phyloP scores from a whole-genome alignment of 768 basidiomycete genomes.

The Termitomyces titanicus region DNA sequence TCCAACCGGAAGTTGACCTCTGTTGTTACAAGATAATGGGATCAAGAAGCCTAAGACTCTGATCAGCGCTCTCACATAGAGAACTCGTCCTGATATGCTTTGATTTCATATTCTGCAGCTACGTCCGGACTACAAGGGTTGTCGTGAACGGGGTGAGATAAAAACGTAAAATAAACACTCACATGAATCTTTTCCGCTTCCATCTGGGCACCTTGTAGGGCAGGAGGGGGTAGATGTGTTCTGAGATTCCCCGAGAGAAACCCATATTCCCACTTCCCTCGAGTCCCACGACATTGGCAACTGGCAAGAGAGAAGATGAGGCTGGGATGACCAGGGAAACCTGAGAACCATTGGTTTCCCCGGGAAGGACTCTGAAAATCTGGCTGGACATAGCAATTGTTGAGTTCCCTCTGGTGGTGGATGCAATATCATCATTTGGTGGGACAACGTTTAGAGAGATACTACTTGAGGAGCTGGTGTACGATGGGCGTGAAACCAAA shows the following conservation, averaged over 20 bases:
- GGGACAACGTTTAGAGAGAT: conserved; percentile 2
- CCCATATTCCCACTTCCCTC: background rate
- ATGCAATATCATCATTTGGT: background rate
- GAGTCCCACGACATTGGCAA: background rate
- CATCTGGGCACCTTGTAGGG: background rate
- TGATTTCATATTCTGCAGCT: background rate
- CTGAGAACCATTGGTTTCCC: background rate
- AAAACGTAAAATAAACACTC: background rate
- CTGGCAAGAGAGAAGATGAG: background rate
- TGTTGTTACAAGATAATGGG: background rate
- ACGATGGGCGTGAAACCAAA: background rate
- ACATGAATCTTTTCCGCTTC: conserved; percentile 4
- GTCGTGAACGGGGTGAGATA: background rate
- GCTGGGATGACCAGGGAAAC: conserved; percentile 2
- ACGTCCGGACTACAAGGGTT: background rate
- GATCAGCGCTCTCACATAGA: background rate
- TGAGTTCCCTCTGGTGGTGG: background rate
- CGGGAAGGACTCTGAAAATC: background rate
- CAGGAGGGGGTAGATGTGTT: background rate
- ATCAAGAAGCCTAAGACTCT: background rate
- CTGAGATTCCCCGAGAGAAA: no score
- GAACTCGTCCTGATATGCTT: background rate
- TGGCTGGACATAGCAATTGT: conserved; percentile 4
- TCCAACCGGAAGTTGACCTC: conserved; percentile 2
- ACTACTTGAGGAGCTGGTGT: background rate